Evolutionary conservation across 2,329 filamentous ascomycete species (phyloP), one percentile per base, ranked within the genome.

Genomic region (Zymoseptoria brevis): DNA sequence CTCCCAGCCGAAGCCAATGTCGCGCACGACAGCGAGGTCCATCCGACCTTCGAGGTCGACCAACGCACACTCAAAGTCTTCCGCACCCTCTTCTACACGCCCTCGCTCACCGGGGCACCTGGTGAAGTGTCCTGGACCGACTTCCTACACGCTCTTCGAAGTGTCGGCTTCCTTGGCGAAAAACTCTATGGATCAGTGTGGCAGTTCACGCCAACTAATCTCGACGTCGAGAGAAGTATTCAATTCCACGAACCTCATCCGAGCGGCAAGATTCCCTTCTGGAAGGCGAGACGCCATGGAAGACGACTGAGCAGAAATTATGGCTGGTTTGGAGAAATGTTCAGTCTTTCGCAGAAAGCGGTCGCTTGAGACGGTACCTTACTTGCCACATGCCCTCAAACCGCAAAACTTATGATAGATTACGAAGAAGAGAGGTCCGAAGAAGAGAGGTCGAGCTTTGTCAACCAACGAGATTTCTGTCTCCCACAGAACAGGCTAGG

Each of bases 181-280:
- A 85, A 86, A 68, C 73, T 84, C 0, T 83, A 83, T 59, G 81
- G 81, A 0, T 84, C 80, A 0, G 78, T 79, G 0, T 86, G 83
- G 83, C 80, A 84, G 7, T 85, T 86, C 61, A 74, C 72, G 13
- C 78, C 68, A 2, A 63, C 67, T 3, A 64, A 62, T 1, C 54
- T 75, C n/a, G 75, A 78, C 57, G 73, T 76, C 0, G 72, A 78
- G 53, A 69, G 76, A 4, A 76, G 75, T 19, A 85, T 86, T 24
- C 79, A 83, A 54, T 81, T 85, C 60, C 81, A 85, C 62, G 81
- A 85, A 62, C 82, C 83, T 4, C 81, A 85, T 68, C 81, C 81
- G 0, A 66, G 62, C 1, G 71, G 72, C 0, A 84, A 84, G 67
- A 72, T 85, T 1, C 71, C 77, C 0, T 83, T 80, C 59, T 61